Conservation (phyloP, 2,329 filamentous ascomycete genomes). For the Beauveria brongniartii region DNA sequence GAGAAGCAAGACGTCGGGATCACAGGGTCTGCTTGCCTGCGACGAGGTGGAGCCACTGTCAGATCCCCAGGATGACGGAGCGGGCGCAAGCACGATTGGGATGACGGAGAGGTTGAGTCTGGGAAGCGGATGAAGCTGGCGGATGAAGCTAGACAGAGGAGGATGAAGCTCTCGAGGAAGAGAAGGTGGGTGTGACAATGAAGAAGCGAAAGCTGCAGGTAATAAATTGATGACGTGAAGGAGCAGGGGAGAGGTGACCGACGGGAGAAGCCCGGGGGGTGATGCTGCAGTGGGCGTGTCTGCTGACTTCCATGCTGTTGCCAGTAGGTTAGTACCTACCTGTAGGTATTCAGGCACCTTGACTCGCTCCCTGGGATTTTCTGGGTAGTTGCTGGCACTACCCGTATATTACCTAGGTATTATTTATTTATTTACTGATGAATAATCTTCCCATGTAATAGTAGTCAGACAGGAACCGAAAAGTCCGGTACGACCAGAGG, state of each 20-base stretch:
- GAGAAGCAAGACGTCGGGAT: conserved; percentile 5
- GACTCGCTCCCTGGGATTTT: too few relatives aligned
- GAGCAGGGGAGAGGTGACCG: neutral
- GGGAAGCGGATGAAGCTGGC: neutral
- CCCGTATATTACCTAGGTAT: too few relatives aligned
- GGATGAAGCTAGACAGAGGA: neutral
- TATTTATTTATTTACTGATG: too few relatives aligned
- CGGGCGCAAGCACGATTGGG: neutral
- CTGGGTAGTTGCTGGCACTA: too few relatives aligned
- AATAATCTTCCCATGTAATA: too few relatives aligned
- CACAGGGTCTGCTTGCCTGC: conserved; percentile 9
- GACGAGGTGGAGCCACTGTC: conserved; percentile 9
- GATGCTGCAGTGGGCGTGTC: neutral
- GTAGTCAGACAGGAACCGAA: too few relatives aligned
- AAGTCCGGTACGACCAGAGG: too few relatives aligned
- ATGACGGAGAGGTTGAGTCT: neutral
- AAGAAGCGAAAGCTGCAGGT: conserved; percentile 1
- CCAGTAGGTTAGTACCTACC: too few relatives aligned
- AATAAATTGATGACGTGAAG: conserved; percentile 12
- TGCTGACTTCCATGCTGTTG: too few relatives aligned
- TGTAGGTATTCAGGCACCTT: too few relatives aligned
- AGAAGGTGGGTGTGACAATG: neutral
- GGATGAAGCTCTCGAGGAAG: neutral
- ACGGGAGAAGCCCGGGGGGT: neutral
- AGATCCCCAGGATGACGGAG: conserved; percentile 10